A percentile compares a stretch with the other conserved stretches of the same genome.
These are phyloP conservation scores for Saccharomycopsis capsularis DNA, from an alignment of 805 yeast species.

Conservation along the genomic window DNA sequence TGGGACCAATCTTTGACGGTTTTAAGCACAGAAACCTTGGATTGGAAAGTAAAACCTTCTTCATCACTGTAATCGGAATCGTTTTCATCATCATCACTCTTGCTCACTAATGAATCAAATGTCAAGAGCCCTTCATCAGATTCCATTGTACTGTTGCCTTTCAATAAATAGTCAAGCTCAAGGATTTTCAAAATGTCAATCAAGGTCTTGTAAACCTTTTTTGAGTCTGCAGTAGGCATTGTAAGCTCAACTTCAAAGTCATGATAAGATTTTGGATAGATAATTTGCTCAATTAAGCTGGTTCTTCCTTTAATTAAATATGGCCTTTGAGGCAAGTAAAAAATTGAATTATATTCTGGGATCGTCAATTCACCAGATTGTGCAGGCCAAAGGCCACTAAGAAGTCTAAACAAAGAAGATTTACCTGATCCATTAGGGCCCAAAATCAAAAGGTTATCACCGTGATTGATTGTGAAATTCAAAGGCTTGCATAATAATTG, in stretches of 20 bases:
- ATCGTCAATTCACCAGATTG: conserved; percentile 48
- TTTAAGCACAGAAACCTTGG: conserved; percentile 25
- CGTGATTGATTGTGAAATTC: conserved; percentile 66
- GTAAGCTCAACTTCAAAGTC: conserved; percentile 39
- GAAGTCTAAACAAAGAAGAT: conserved; percentile 80
- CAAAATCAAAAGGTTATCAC: conserved; percentile 79
- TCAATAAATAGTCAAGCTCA: conserved; percentile 51
- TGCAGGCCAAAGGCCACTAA: conserved; percentile 93
- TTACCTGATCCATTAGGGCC: conserved; percentile 98
- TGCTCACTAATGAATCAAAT: conserved; percentile 15
- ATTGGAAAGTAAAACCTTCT: conserved; percentile 9
- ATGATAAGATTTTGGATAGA: conserved; percentile 71
- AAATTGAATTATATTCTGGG: conserved; percentile 52
- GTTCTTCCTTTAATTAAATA: conserved; percentile 66
- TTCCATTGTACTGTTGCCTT: conserved; percentile 30
- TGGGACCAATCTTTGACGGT: conserved; percentile 78
- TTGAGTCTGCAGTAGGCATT: conserved; percentile 19
- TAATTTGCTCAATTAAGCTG: conserved; percentile 77
- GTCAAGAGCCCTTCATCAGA: conserved; percentile 31
- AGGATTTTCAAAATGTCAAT: conserved; percentile 48
- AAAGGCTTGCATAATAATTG: conserved; percentile 62
- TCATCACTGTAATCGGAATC: conserved; percentile 10
- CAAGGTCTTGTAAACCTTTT: conserved; percentile 40
- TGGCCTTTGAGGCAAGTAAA: conserved; percentile 89
- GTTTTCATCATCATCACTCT: background rate